Evolutionary conservation across 495 filamentous ascomycete species (phyloP).

Genomic region (Penicillium maclennaniae): DNA sequence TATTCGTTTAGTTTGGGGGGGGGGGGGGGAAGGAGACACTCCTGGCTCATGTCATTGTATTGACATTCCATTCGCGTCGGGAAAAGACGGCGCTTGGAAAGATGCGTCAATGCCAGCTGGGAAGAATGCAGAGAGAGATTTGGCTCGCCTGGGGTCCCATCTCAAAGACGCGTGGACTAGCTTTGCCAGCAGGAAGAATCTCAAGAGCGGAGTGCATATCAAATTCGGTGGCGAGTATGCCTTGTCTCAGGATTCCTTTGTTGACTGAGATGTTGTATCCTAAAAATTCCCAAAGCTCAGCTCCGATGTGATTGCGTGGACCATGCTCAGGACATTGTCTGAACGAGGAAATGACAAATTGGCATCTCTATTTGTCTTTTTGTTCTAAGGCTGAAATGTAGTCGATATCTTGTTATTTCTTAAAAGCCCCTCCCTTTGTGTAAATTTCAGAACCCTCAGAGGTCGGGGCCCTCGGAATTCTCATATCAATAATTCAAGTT

Average conservation of each 20-base stretch:
- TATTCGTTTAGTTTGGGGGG: slow-evolving; percentile 1
- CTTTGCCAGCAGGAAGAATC: background rate
- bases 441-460: too few relatives aligned
- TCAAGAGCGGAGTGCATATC: slow-evolving; percentile 1
- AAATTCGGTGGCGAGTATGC: background rate
- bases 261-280: background rate
- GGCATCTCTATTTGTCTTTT: too few relatives aligned
- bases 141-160: background rate
- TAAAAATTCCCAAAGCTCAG: too few relatives aligned
- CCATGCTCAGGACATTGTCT: too few relatives aligned
- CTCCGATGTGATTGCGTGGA: too few relatives aligned
- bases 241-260: background rate
- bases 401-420: too few relatives aligned
- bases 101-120: slow-evolving; percentile 7
- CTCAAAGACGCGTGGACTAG: slow-evolving; percentile 4
- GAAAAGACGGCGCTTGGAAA: slow-evolving; percentile 2
- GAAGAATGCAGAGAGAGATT: background rate
- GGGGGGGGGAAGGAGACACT: background rate
- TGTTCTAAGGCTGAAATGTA: too few relatives aligned
- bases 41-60: slow-evolving; percentile 8
- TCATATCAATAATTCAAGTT: too few relatives aligned
- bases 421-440: too few relatives aligned
- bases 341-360: too few relatives aligned
- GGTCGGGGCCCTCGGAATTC: too few relatives aligned
- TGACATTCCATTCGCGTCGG: slow-evolving; percentile 8